Conservation (phyloP, 805 yeast species). For the Brettanomyces bruxellensis region DNA sequence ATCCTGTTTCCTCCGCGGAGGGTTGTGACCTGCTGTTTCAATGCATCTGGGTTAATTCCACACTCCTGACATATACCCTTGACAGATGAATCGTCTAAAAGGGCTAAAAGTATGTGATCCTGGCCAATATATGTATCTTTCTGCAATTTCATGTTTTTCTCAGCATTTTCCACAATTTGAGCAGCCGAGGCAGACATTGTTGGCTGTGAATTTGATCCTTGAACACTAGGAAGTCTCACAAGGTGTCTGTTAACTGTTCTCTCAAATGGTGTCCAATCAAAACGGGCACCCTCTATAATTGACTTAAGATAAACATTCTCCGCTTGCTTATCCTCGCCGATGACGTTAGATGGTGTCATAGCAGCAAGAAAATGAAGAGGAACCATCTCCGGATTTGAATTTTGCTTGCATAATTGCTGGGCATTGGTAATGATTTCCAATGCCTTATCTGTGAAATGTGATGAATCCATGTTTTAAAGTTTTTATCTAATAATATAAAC, state of each 20-base stretch:
- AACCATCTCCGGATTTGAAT: conserved; percentile 69
- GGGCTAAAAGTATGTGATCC: conserved; percentile 82
- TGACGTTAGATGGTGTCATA: conserved; percentile 57
- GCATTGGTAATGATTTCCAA: conserved; percentile 73
- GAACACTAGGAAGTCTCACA: conserved; percentile 79
- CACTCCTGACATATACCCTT: conserved; percentile 66
- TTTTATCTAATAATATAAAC: too few relatives aligned
- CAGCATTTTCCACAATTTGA: conserved; percentile 64
- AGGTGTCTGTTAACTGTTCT: conserved; percentile 72
- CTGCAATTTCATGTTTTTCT: conserved; percentile 73
- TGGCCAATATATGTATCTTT: conserved; percentile 90
- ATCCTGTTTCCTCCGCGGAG: conserved; percentile 87
- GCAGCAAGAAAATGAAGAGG: conserved; percentile 94
- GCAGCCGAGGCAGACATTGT: conserved; percentile 71
- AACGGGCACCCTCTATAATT: conserved; percentile 75
- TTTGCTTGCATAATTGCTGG: conserved; percentile 72
- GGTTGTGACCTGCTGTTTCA: conserved; percentile 69
- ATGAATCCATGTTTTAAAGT: conserved; percentile 40
- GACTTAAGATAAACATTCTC: conserved; percentile 67
- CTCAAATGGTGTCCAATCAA: conserved; percentile 75
- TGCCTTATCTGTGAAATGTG: conserved; percentile 93
- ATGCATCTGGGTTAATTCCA: conserved; percentile 54
- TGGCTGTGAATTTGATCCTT: conserved; percentile 81
- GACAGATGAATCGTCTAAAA: conserved; percentile 69
- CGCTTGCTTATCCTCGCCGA: conserved; percentile 29